These are phyloP conservation scores for Talaromyces sp. DNA, from an alignment of 2,329 filamentous ascomycete species.

Conservation along the genomic window DNA sequence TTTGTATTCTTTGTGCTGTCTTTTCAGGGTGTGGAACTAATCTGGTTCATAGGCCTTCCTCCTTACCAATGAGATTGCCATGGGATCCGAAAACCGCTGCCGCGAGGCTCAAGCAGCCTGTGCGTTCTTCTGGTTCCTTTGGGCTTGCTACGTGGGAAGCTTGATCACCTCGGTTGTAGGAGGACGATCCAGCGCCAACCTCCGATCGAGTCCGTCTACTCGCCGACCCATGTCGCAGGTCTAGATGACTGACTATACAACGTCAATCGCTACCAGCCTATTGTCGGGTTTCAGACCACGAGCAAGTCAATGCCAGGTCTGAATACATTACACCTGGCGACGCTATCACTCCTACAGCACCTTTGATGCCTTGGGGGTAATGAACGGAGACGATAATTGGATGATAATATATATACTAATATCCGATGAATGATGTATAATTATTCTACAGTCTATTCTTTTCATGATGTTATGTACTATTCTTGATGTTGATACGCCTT, in stretches of 20 bases:
- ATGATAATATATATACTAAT: constrained; percentile 5
- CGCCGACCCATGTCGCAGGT: constrained; percentile 46
- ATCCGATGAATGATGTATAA: constrained; percentile 5
- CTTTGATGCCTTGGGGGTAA: neutral
- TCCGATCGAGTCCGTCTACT: constrained; percentile 32
- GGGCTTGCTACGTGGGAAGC: constrained; percentile 43
- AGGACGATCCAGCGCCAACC: constrained; percentile 32
- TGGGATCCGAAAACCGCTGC: constrained; percentile 45
- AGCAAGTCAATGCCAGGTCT: neutral
- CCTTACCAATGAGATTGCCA: constrained; percentile 44
- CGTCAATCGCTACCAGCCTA: neutral
- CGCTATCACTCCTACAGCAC: neutral
- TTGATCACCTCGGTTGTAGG: constrained; percentile 40
- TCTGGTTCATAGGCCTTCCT: constrained; percentile 35
- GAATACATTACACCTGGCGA: neutral
- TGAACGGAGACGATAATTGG: neutral
- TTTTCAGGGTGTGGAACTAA: neutral
- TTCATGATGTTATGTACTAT: constrained; percentile 4
- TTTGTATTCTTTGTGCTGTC: constrained; percentile 30
- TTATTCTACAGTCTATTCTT: neutral
- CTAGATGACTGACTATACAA: constrained; percentile 25
- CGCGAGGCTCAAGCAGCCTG: constrained; percentile 50
- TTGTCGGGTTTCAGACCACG: neutral
- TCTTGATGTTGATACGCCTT: constrained; percentile 2
- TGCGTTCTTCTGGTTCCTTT: constrained; percentile 53